phyloP scores from a whole-genome alignment of 805 yeast species.

The Candida sithepensis region DNA sequence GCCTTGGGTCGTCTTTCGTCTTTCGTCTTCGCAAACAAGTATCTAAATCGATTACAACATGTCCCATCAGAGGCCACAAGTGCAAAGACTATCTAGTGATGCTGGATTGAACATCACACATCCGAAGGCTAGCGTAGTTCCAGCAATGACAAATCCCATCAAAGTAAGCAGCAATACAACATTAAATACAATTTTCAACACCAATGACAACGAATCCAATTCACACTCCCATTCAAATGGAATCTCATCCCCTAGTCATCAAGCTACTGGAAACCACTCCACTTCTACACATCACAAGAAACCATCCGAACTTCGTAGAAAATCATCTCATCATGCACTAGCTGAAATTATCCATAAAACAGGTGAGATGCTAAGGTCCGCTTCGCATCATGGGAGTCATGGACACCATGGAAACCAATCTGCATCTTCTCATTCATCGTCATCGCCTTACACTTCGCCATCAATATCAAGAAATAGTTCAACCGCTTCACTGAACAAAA shows the following conservation, averaged over 20 bases:
- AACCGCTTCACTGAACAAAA: slow-evolving; percentile 22
- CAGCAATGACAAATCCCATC: slow-evolving; percentile 6
- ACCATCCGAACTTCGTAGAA: slow-evolving; percentile 3
- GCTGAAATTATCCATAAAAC: slow-evolving; percentile 29
- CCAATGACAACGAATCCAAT: background rate
- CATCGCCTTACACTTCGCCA: slow-evolving; percentile 17
- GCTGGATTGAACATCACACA: slow-evolving; percentile 2
- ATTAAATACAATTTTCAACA: background rate
- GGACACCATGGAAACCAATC: background rate
- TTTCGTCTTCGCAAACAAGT: no score
- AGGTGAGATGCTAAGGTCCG: slow-evolving; percentile 22
- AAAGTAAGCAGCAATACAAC: slow-evolving; percentile 5
- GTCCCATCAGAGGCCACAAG: background rate
- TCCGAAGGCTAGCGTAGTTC: slow-evolving; percentile 8
- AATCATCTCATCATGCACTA: slow-evolving; percentile 21
- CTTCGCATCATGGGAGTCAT: slow-evolving; percentile 10
- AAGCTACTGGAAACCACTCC: background rate
- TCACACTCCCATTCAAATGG: background rate
- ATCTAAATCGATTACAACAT: background rate
- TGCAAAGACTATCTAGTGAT: background rate
- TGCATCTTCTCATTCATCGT: slow-evolving; percentile 4
- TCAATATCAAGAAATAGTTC: slow-evolving; percentile 22
- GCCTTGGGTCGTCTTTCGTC: no score
- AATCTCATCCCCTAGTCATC: background rate
- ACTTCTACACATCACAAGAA: background rate